A percentile compares a stretch with the other conserved stretches of the same genome.
Evolutionary conservation across 2,329 filamentous ascomycete genomes (phyloP).

Genomic region (Phialophora macrospora): DNA sequence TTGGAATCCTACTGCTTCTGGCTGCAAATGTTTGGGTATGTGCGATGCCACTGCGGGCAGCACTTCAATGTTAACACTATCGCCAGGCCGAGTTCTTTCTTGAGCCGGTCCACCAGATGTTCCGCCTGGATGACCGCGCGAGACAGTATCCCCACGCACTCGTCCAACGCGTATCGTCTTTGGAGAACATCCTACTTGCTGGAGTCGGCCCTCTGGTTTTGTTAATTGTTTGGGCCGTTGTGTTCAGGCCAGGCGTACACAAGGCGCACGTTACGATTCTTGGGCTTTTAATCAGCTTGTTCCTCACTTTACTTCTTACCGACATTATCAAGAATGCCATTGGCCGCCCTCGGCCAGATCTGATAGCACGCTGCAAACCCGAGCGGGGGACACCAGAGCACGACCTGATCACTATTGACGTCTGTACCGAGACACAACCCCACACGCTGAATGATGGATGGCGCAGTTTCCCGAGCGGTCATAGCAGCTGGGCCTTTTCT

Average conservation of each 20-base stretch:
- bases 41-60: background rate
- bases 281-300: slow-evolving; percentile 75
- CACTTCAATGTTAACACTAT: slow-evolving; percentile 40
- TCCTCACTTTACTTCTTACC: slow-evolving; percentile 81
- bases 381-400: slow-evolving; percentile 60
- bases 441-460: slow-evolving; percentile 67
- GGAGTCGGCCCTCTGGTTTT: slow-evolving; percentile 71
- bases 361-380: slow-evolving; percentile 86
- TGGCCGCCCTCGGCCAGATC: slow-evolving; percentile 80
- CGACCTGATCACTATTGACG: slow-evolving; percentile 55
- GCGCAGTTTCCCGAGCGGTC: slow-evolving; percentile 68
- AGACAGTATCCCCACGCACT: slow-evolving; percentile 87
- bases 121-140: slow-evolving; percentile 80
- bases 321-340: slow-evolving; percentile 90
- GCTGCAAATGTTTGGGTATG: slow-evolving; percentile 61
- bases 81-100: slow-evolving; percentile 70
- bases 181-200: slow-evolving; percentile 79
- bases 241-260: slow-evolving; percentile 68
- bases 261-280: slow-evolving; percentile 86
- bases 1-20: slow-evolving; percentile 75
- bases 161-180: slow-evolving; percentile 75
- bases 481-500: slow-evolving; percentile 65
- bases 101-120: slow-evolving; percentile 92
- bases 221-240: slow-evolving; percentile 68
- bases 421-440: slow-evolving; percentile 57